Percentiles rank a stretch among this genome's conserved stretches.
These are phyloP conservation scores for Cephaloascus fragrans DNA, from an alignment of 805 yeast genomes.

Conservation along the genomic window DNA sequence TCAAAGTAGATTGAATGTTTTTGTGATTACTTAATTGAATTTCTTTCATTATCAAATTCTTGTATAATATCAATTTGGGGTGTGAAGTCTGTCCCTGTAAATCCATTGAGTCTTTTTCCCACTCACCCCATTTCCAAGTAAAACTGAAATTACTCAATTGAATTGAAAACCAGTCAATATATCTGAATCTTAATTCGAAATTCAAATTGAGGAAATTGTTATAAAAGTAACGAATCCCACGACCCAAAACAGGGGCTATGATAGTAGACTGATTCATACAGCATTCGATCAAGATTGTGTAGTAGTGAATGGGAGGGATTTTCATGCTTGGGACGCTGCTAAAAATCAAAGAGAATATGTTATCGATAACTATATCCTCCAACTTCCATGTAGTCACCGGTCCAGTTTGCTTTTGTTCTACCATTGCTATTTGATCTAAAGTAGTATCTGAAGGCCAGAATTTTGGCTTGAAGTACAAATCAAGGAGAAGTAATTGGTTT, in stretches of 20 bases:
- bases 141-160: conserved; percentile 91
- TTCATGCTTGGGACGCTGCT: conserved; percentile 58
- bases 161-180: conserved; percentile 84
- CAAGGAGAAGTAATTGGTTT: conserved; percentile 68
- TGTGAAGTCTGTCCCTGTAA: conserved; percentile 42
- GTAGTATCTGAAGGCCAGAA: conserved; percentile 59
- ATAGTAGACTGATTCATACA: conserved; percentile 65
- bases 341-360: conserved; percentile 68
- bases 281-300: conserved; percentile 76
- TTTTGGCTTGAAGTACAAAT: conserved; percentile 46
- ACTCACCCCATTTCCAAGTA: conserved; percentile 97
- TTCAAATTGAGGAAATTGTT: conserved; percentile 58
- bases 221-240: conserved; percentile 81
- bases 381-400: conserved; percentile 73
- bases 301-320: conserved; percentile 52
- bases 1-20: conserved; percentile 64
- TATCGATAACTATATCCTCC: conserved; percentile 83
- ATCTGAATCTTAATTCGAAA: conserved; percentile 63
- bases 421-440: conserved; percentile 49
- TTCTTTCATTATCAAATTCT: conserved; percentile 76
- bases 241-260: conserved; percentile 90
- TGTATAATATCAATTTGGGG: conserved; percentile 66
- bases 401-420: conserved; percentile 31
- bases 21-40: conserved; percentile 69
- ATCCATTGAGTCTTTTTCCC: conserved; percentile 55